Base-by-base conservation (phyloP, 805 yeast species). In the Wickerhamomyces hampshirensis region DNA sequence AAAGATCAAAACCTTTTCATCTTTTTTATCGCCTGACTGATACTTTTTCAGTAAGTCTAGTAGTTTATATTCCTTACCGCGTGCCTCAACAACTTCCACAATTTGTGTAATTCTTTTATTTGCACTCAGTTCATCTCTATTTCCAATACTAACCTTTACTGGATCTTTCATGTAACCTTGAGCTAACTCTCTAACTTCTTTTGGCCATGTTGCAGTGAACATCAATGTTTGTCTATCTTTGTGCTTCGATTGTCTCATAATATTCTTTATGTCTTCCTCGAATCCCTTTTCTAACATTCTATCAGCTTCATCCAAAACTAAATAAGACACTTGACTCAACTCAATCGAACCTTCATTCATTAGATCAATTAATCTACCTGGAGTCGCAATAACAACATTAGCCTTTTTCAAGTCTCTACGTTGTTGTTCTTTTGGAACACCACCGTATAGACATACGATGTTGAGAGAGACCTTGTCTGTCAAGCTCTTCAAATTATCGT, bases 171-270 rank as follows among this genome's bases (percentile, higher is more conserved):
- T 84, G 63, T 83, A 93, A 6, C 83, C 74, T 14, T 78, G 57
- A 7, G 98, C 98, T 44, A 93, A 71, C 46, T 87, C 94, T 56
- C 98, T 80, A 24, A 93, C 98, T 65, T 91, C 95, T 52, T 84
- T 85, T n/a, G 99, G 99, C 98, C 98, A 93, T 1, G 99, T 93
- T n/a, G 99, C 99, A 8, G 98, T 91, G 65, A 93, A 93, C 98
- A 93, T 93, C 46, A 93, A 71, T 0, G 98, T 93, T 63, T 91
- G 98, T 66, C 98, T 71, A 18, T 61, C 58, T 4, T 54, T 35
- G 23, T 63, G 55, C 17, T 73, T 67, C 12, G 86, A 71, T 39
- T 69, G 66, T 31, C 81, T 74, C 56, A 93, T 77, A 47, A 93
- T 87, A 45, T 73, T 69, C 59, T 84, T 87, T 56, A 93, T 91